These are phyloP conservation scores for Alternaria tenuissima DNA, from an alignment of 2,329 filamentous ascomycete species.

Conservation along the genomic window DNA sequence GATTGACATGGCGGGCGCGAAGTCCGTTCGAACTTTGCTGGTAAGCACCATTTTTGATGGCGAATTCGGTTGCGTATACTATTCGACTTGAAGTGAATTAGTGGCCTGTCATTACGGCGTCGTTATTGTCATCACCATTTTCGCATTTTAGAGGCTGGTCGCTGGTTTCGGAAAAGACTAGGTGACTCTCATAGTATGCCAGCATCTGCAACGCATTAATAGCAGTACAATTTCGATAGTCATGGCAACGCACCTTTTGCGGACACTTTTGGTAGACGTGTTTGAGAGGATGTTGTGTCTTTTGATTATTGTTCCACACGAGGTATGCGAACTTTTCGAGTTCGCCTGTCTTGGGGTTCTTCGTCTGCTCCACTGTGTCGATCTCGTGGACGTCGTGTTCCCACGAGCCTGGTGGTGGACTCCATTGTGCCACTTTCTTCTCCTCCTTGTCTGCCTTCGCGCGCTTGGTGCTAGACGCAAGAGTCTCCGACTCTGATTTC, in stretches of 20 bases:
- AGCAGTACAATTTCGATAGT: too few species aligned
- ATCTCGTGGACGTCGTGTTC: slow-evolving; percentile 75
- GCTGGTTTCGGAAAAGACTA: slow-evolving; percentile 41
- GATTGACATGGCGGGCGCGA: neutral
- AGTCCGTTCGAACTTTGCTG: neutral
- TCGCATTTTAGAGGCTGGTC: slow-evolving; percentile 21
- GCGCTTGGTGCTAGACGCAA: slow-evolving; percentile 34
- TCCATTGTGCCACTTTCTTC: slow-evolving; percentile 62
- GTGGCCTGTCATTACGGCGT: slow-evolving; percentile 10
- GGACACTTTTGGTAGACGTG: slow-evolving; percentile 79
- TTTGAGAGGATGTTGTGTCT: slow-evolving; percentile 75
- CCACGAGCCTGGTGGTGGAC: slow-evolving; percentile 77
- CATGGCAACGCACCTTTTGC: slow-evolving; percentile 65
- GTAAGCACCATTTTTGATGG: neutral
- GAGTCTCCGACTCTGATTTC: slow-evolving; percentile 36
- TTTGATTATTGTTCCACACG: slow-evolving; percentile 76
- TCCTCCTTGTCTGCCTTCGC: slow-evolving; percentile 52
- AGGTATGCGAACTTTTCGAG: slow-evolving; percentile 71
- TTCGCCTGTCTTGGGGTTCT: slow-evolving; percentile 49
- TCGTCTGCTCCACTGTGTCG: slow-evolving; percentile 74
- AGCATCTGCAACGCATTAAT: slow-evolving; percentile 47
- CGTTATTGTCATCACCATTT: slow-evolving; percentile 23
- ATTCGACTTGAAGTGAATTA: slow-evolving; percentile 12
- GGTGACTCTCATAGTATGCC: slow-evolving; percentile 60
- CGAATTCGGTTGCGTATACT: slow-evolving; percentile 6